Percentiles rank a stretch among this genome's conserved stretches.
These are phyloP conservation scores for Botrytis elliptica DNA, from an alignment of 2,329 filamentous ascomycete species.

Conservation along the genomic window DNA sequence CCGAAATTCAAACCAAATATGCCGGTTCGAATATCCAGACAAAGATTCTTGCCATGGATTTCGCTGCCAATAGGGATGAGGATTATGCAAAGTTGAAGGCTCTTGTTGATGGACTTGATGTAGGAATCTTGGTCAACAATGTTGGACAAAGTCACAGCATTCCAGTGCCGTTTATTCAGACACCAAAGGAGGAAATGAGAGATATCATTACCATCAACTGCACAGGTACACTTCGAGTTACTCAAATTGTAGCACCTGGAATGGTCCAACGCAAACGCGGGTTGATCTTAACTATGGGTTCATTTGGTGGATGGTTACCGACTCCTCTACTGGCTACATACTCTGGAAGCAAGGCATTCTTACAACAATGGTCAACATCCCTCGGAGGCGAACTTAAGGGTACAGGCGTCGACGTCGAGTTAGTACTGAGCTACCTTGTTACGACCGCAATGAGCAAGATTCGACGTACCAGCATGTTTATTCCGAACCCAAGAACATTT, in stretches of 20 bases:
- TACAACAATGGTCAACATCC: conserved; percentile 92
- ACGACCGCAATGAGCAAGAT: conserved; percentile 98
- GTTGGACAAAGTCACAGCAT: conserved; percentile 94
- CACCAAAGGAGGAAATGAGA: conserved; percentile 73
- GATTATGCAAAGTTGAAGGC: conserved; percentile 76
- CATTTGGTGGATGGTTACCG: conserved; percentile 88
- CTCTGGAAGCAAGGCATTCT: conserved; percentile 95
- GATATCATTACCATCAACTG: conserved; percentile 97
- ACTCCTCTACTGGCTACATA: conserved; percentile 94
- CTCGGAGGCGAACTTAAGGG: conserved; percentile 79
- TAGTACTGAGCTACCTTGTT: conserved; percentile 89
- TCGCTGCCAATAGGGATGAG: conserved; percentile 70
- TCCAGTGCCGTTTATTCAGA: conserved; percentile 83
- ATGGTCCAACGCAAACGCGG: conserved; percentile 83
- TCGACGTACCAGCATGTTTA: conserved; percentile 70
- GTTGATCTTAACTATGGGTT: conserved; percentile 94
- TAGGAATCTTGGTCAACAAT: conserved; percentile 92
- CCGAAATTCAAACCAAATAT: conserved; percentile 72
- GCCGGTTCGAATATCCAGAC: conserved; percentile 61
- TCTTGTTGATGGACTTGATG: conserved; percentile 69
- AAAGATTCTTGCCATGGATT: conserved; percentile 89
- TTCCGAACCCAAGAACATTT: conserved; percentile 80
- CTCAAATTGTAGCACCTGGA: conserved; percentile 77
- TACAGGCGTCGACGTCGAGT: conserved; percentile 82
- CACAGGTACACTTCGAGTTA: conserved; percentile 82